Conservation (phyloP, 1,284 basidiomycete genomes). For the Bjerkandera adusta region DNA sequence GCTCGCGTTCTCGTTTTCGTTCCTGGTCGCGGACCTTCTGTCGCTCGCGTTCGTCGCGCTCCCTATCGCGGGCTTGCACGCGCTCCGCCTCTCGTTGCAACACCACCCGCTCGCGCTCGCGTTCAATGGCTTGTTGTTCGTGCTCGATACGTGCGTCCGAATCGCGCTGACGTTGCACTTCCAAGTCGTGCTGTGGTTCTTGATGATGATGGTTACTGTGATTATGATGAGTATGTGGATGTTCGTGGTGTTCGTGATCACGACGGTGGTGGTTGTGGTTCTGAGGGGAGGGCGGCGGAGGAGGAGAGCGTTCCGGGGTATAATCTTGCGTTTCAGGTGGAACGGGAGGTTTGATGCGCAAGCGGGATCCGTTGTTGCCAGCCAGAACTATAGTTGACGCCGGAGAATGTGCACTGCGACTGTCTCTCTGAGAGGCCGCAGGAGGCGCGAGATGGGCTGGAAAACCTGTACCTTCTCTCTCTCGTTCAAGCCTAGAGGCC, state of each 20-base stretch:
- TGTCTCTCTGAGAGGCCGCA: conserved; percentile 19
- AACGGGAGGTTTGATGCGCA: conserved; percentile 37
- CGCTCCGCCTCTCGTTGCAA: neutral
- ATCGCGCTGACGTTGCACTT: neutral
- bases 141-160: neutral
- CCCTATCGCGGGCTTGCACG: conserved; percentile 1
- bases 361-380: conserved; percentile 36
- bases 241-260: conserved; percentile 2
- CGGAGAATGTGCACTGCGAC: conserved; percentile 16
- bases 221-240: conserved; percentile 1
- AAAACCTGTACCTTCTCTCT: conserved; percentile 11
- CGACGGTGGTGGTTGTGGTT: too few species aligned
- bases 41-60: neutral
- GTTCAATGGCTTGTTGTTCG: neutral
- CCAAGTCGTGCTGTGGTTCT: conserved; percentile 3
- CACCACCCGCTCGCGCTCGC: neutral
- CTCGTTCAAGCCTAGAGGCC: conserved; percentile 2
- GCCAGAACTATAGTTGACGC: conserved; percentile 32
- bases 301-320: neutral
- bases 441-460: conserved; percentile 17
- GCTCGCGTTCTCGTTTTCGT: neutral
- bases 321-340: conserved; percentile 16
- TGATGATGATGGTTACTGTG: neutral
- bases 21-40: neutral
- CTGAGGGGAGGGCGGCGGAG: conserved; percentile 7